Conservation (phyloP, 2,329 filamentous ascomycete genomes). For the Colletotrichum liriopes region DNA sequence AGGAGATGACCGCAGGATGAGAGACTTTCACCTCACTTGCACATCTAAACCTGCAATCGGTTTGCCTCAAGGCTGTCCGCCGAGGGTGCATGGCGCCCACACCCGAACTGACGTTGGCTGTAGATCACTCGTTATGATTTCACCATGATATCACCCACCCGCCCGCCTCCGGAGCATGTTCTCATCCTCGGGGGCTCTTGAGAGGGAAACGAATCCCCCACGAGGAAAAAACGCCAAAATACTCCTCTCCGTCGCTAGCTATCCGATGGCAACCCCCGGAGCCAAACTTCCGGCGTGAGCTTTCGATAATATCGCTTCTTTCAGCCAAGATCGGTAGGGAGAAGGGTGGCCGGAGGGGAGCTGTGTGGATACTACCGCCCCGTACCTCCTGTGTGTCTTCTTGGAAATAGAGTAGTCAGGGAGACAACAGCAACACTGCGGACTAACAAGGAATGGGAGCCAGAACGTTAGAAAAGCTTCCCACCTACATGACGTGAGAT, state of each 20-base stretch:
- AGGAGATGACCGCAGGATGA: neutral
- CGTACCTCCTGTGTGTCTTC: neutral
- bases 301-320: neutral
- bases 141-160: conserved; percentile 3
- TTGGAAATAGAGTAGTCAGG: neutral
- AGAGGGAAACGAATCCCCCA: neutral
- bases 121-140: neutral
- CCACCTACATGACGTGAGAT: too few relatives aligned
- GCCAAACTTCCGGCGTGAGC: neutral
- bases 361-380: neutral
- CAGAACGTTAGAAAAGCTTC: too few relatives aligned
- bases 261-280: neutral
- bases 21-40: neutral
- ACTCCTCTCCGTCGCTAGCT: neutral
- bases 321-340: neutral
- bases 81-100: neutral
- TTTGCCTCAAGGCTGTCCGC: too few relatives aligned
- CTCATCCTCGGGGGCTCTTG: too few relatives aligned
- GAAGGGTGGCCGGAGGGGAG: neutral
- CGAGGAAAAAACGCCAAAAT: neutral
- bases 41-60: neutral
- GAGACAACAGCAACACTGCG: neutral
- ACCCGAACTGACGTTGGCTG: neutral
- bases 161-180: neutral
- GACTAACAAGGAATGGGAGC: neutral